Evolutionary conservation across 345 rosid species (phyloP).

Genomic region (Clarkia xantiana): DNA sequence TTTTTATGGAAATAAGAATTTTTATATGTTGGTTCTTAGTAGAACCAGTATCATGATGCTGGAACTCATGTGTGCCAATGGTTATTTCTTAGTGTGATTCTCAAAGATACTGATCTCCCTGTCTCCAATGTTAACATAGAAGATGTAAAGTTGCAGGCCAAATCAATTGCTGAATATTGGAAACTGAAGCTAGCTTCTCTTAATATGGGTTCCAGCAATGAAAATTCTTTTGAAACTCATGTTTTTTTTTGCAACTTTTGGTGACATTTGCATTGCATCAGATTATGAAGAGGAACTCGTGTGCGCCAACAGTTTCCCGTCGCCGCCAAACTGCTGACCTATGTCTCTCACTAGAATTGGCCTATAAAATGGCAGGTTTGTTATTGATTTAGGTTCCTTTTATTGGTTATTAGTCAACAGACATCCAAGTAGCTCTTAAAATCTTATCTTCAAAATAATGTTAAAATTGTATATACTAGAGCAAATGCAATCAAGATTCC

Average conservation of each 20-base stretch:
- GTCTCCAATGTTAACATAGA: conserved; percentile 42
- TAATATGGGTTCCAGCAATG: conserved; percentile 78
- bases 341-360: conserved; percentile 73
- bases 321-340: conserved; percentile 93
- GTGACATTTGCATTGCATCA: conserved; percentile 75
- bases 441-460: too few species aligned
- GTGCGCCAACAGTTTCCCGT: conserved; percentile 88
- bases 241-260: conserved; percentile 87
- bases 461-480: too few species aligned
- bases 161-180: conserved; percentile 75
- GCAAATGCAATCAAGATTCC: too few species aligned
- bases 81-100: conserved; percentile 75
- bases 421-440: too few species aligned
- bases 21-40: conserved; percentile 70
- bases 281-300: conserved; percentile 59
- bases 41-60: conserved; percentile 96
- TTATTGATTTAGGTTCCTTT: too few species aligned
- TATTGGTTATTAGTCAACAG: too few species aligned
- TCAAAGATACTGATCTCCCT: conserved; percentile 32
- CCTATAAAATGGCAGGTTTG: conserved; percentile 95
- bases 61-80: too few species aligned
- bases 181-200: conserved; percentile 63
- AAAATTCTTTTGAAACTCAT: conserved; percentile 97
- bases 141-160: conserved; percentile 55
- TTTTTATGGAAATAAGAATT: conserved; percentile 74